phyloP scores from a whole-genome alignment of 495 filamentous ascomycete genomes.

The Daldinia childiae region DNA sequence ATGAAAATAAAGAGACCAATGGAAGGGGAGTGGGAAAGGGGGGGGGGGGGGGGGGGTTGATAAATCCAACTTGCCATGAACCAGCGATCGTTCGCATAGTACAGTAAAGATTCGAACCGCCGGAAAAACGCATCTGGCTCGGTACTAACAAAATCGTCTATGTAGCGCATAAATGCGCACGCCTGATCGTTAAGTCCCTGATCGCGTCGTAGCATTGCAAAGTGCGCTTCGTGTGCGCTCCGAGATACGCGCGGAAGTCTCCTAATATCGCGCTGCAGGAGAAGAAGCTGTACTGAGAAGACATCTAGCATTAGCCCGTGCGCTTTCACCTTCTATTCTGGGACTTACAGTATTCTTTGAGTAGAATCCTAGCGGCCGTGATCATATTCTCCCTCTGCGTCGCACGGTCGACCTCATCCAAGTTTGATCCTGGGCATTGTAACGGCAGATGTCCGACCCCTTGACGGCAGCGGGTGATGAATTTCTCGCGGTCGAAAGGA shows the following conservation, averaged over 20 bases:
- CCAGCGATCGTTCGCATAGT: neutral
- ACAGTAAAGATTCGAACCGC: slow-evolving; percentile 17
- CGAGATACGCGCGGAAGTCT: slow-evolving; percentile 17
- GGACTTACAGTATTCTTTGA: slow-evolving; percentile 20
- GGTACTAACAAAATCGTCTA: slow-evolving; percentile 24
- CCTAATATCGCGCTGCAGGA: slow-evolving; percentile 1
- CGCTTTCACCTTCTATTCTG: neutral
- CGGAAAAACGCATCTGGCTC: slow-evolving; percentile 16
- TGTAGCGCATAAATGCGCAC: slow-evolving; percentile 28
- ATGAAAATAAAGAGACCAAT: neutral
- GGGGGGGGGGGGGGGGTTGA: neutral
- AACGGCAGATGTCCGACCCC: slow-evolving; percentile 18
- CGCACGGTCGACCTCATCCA: neutral
- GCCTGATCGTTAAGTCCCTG: slow-evolving; percentile 17
- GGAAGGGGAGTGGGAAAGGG: neutral
- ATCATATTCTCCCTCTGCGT: slow-evolving; percentile 25
- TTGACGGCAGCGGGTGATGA: slow-evolving; percentile 16
- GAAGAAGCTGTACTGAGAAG: slow-evolving; percentile 6
- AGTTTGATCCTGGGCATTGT: neutral
- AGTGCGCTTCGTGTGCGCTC: slow-evolving; percentile 21
- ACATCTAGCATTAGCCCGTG: neutral
- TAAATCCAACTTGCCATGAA: slow-evolving; percentile 4
- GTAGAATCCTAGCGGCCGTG: neutral
- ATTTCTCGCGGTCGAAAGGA: slow-evolving; percentile 18
- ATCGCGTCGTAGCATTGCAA: neutral